Conservation (phyloP, 225 moss, liverwort and hornwort species). For the Lunularia cruciata region DNA sequence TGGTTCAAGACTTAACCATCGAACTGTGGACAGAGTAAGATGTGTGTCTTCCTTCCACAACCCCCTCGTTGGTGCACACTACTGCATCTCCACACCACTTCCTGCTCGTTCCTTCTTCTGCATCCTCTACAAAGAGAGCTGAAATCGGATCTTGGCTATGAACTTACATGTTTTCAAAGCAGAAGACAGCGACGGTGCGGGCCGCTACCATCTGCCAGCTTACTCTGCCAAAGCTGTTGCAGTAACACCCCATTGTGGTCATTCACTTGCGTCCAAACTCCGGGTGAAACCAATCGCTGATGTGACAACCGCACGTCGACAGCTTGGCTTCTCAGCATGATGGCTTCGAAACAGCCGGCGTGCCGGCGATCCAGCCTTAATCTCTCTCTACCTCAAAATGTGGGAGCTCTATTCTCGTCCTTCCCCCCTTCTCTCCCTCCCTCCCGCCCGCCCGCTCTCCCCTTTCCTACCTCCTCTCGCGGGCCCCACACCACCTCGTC, state of each 20-base stretch:
- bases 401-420: constrained; percentile 15
- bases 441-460: not conserved
- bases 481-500: constrained; percentile 7
- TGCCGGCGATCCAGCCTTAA: constrained; percentile 5
- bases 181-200: not conserved
- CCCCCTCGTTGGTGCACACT: not conserved
- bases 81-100: not conserved
- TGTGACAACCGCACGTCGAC: constrained; percentile 10
- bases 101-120: constrained; percentile 1
- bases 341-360: not conserved
- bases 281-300: constrained; percentile 4
- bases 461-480: not conserved
- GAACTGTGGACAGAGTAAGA: not conserved
- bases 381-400: constrained; percentile 9
- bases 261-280: constrained; percentile 16
- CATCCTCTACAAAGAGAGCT: not conserved
- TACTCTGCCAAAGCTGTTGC: not conserved
- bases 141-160: not conserved
- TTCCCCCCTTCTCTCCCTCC: not conserved
- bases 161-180: constrained; percentile 15
- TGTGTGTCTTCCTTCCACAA: not conserved
- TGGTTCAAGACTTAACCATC: constrained; percentile 14
- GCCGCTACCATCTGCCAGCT: constrained; percentile 17
- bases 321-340: constrained; percentile 8
- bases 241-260: not conserved